Evolutionary conservation across 2,329 filamentous ascomycete species (phyloP).

Genomic region (Nannizziopsis arthrosporioides): DNA sequence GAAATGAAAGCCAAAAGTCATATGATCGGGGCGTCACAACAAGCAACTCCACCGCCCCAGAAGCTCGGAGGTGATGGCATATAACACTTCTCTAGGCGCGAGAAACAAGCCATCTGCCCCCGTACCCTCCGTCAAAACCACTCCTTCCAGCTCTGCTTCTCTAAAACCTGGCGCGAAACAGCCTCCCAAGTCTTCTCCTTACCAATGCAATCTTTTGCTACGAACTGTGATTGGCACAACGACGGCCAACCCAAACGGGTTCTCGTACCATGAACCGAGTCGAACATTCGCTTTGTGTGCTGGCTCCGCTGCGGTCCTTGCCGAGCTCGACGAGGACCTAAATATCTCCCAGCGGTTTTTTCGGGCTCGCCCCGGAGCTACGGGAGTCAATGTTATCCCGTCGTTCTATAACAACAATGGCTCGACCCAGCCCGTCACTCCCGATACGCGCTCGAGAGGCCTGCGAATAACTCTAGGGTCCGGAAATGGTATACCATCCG

Average conservation of each 20-base stretch:
- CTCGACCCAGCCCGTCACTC: conserved; percentile 46
- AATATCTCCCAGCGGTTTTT: conserved; percentile 71
- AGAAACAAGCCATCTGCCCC: conserved; percentile 28
- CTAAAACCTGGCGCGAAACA: conserved; percentile 50
- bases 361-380: conserved; percentile 62
- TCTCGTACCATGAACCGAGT: conserved; percentile 64
- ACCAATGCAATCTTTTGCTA: conserved; percentile 50
- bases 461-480: conserved; percentile 35
- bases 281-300: conserved; percentile 76
- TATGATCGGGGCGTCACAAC: conserved; percentile 21
- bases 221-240: conserved; percentile 86
- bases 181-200: conserved; percentile 40
- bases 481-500: conserved; percentile 34
- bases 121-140: conserved; percentile 47
- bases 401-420: conserved; percentile 43
- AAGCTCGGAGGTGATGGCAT: conserved; percentile 28
- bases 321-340: conserved; percentile 58
- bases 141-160: conserved; percentile 66
- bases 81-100: conserved; percentile 22
- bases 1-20: conserved; percentile 21
- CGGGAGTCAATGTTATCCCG: conserved; percentile 52
- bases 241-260: conserved; percentile 69
- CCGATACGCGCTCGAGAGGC: conserved; percentile 48
- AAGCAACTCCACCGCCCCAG: conserved; percentile 15
- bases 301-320: conserved; percentile 84